A percentile compares a stretch with the other conserved stretches of the same genome.
phyloP scores from a whole-genome alignment of 805 yeast species.

The Suhomyces vadensis region DNA sequence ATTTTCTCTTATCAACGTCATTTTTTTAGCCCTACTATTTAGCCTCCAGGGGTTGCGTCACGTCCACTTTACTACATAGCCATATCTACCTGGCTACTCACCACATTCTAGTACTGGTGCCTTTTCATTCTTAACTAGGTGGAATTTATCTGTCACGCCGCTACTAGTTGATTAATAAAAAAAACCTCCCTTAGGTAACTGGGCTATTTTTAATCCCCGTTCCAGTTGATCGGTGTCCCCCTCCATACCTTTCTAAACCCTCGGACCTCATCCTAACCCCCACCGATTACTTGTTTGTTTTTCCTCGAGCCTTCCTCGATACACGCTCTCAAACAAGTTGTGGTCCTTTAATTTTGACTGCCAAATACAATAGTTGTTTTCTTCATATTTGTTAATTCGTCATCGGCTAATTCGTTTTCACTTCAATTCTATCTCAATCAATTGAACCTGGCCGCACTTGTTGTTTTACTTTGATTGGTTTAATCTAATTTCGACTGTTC shows the following conservation, averaged over 20 bases:
- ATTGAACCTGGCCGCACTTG: no score
- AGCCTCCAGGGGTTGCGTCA: slow-evolving; percentile 3
- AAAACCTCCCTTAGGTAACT: neutral
- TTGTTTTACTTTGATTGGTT: no score
- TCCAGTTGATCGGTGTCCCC: neutral
- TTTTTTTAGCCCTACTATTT: slow-evolving; percentile 1
- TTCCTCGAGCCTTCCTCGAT: neutral
- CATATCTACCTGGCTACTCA: neutral
- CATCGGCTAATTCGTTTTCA: no score
- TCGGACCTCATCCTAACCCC: neutral
- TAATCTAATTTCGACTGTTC: no score
- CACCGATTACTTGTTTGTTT: neutral
- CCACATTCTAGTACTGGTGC: neutral
- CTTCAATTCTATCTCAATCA: neutral
- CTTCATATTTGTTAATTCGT: neutral
- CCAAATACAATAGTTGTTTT: neutral
- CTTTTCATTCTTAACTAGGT: neutral
- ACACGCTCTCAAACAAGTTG: neutral
- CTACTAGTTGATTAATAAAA: neutral
- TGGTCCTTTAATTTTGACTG: neutral
- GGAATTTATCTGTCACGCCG: slow-evolving; percentile 1
- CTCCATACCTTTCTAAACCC: neutral
- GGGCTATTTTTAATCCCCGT: neutral
- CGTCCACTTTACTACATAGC: neutral
- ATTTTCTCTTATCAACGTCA: slow-evolving; percentile 6